Percentiles rank a stretch among this genome's conserved stretches.
phyloP scores from a whole-genome alignment of 1,284 basidiomycete species.

The Meira nashicola region DNA sequence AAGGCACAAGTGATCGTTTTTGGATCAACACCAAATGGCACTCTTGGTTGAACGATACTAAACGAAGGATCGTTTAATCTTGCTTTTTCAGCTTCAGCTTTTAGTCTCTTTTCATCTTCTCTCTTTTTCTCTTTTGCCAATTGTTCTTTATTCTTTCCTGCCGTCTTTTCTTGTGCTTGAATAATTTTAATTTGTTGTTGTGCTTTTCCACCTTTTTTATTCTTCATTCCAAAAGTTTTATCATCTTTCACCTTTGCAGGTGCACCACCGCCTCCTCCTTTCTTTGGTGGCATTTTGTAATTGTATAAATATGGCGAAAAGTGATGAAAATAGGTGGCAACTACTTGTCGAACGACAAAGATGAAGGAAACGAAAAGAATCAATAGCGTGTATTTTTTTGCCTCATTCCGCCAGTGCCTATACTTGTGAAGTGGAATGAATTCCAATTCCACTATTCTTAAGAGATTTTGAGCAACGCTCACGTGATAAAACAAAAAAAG shows the following conservation, averaged over 20 bases:
- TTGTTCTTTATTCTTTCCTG: constrained; percentile 72
- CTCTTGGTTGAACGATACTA: constrained; percentile 60
- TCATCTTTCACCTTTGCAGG: constrained; percentile 39
- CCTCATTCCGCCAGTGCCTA: no score
- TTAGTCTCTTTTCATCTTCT: constrained; percentile 73
- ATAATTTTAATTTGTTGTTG: constrained; percentile 77
- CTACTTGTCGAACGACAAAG: background rate
- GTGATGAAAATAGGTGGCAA: background rate
- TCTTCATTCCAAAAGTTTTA: constrained; percentile 77
- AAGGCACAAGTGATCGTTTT: constrained; percentile 50
- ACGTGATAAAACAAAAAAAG: no score
- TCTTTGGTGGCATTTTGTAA: constrained; percentile 45
- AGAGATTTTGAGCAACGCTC: no score
- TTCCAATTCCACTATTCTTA: no score
- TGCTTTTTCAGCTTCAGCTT: constrained; percentile 77
- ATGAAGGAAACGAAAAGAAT: background rate
- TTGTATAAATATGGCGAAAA: background rate
- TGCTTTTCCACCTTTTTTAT: constrained; percentile 82
- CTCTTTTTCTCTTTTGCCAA: constrained; percentile 72
- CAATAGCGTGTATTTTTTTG: no score
- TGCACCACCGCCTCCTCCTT: constrained; percentile 57
- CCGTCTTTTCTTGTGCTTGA: constrained; percentile 63
- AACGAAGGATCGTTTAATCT: constrained; percentile 37
- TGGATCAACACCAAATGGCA: constrained; percentile 77
- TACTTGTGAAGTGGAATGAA: no score